Percentiles rank a stretch among this genome's conserved stretches.
These are phyloP conservation scores for Neurospora discreta DNA, from an alignment of 495 filamentous ascomycete genomes.

Conservation along the genomic window DNA sequence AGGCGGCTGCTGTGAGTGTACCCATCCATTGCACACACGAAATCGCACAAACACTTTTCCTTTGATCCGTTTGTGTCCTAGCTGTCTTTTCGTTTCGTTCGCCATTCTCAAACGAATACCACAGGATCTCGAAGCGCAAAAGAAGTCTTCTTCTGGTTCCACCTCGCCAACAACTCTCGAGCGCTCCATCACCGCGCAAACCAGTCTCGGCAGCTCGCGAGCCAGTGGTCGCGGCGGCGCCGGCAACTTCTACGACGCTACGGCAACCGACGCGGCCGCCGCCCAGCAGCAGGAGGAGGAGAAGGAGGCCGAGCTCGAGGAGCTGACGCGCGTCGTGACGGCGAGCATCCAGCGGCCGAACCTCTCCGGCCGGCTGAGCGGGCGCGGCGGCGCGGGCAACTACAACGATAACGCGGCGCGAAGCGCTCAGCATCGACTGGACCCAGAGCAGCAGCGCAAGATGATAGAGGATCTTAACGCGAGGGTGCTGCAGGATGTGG, in stretches of 20 bases:
- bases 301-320: conserved; percentile 10
- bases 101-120: background rate
- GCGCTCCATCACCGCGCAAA: background rate
- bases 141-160: conserved; percentile 4
- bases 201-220: background rate
- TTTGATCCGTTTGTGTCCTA: too few species aligned
- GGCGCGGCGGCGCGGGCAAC: conserved; percentile 52
- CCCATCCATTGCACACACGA: background rate
- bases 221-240: conserved; percentile 44
- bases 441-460: conserved; percentile 19
- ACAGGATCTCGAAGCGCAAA: conserved; percentile 37
- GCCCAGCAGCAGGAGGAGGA: conserved; percentile 7
- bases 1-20: conserved; percentile 19
- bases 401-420: conserved; percentile 23
- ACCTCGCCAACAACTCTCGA: background rate
- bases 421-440: conserved; percentile 10
- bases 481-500: conserved; percentile 33
- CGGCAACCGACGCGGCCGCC: conserved; percentile 15
- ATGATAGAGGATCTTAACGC: conserved; percentile 21
- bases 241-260: conserved; percentile 43
- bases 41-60: background rate
- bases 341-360: conserved; percentile 11
- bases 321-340: conserved; percentile 10
- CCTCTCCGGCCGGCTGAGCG: conserved; percentile 14
- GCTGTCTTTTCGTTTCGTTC: background rate